Percentiles rank a stretch among this genome's conserved stretches.
phyloP scores from a whole-genome alignment of 1,284 basidiomycete genomes.

The Coriolopsis trogii region DNA sequence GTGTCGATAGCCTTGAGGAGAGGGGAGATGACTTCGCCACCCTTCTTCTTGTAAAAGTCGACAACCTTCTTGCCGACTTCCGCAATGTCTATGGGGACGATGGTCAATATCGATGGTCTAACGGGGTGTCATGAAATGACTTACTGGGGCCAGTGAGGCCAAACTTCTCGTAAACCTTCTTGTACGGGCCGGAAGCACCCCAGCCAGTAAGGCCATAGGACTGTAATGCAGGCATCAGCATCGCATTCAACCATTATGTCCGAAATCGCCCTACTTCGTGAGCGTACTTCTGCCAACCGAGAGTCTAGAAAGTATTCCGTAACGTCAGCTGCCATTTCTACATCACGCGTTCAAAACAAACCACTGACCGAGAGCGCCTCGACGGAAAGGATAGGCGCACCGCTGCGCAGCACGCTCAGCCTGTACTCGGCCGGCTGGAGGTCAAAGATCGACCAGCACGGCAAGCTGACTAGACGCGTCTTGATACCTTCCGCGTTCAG shows the following conservation, averaged over 20 bases:
- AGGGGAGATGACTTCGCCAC: conserved; percentile 76
- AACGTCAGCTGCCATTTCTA: conserved; percentile 1
- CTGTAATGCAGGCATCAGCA: conserved; percentile 35
- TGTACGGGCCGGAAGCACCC: conserved; percentile 91
- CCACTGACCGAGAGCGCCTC: conserved; percentile 73
- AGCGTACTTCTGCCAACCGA: conserved; percentile 86
- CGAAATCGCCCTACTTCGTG: conserved; percentile 61
- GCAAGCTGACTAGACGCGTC: conserved; percentile 85
- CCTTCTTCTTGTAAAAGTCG: conserved; percentile 85
- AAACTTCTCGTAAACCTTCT: conserved; percentile 89
- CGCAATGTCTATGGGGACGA: conserved; percentile 64
- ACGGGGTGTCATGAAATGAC: conserved; percentile 32
- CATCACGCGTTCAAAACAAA: conserved; percentile 22
- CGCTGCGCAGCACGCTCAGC: conserved; percentile 84
- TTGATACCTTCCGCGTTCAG: conserved; percentile 80
- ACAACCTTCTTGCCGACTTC: conserved; percentile 83
- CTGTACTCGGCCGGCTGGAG: conserved; percentile 81
- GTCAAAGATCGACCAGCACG: conserved; percentile 91
- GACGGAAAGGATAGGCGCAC: conserved; percentile 88
- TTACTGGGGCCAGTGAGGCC: conserved; percentile 80
- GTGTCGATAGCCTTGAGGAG: conserved; percentile 67
- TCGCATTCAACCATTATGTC: neutral
- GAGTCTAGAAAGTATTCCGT: conserved; percentile 53
- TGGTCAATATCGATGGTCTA: conserved; percentile 1
- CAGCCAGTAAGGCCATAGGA: conserved; percentile 81